Evolutionary conservation across 129 eudicot species (phyloP).

Genomic region (Logfia minima): DNA sequence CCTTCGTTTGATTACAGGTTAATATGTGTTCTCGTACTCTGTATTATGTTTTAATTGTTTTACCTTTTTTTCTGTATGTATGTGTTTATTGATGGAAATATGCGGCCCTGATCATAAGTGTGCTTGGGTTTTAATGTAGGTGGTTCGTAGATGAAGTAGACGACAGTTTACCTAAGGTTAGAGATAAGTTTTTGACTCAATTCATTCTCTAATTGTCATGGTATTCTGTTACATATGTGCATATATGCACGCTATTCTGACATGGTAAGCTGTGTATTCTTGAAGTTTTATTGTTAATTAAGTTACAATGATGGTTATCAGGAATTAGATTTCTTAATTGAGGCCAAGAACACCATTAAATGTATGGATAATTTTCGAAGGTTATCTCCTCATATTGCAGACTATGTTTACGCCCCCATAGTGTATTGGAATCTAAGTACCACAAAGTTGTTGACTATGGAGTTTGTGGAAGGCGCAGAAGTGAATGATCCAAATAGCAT

Average conservation of each 20-base stretch:
- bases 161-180: no score
- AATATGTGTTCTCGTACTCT: neutral
- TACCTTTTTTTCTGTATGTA: neutral
- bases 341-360: slow-evolving; percentile 91
- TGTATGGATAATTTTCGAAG: slow-evolving; percentile 91
- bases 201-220: neutral
- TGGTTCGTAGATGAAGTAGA: slow-evolving; percentile 97
- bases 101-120: neutral
- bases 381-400: slow-evolving; percentile 77
- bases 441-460: no score
- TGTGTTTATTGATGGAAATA: neutral
- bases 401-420: slow-evolving; percentile 80
- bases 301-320: slow-evolving; percentile 46
- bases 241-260: slow-evolving; percentile 19
- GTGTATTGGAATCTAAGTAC: no score
- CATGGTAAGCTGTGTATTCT: neutral
- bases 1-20: slow-evolving; percentile 97
- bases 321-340: slow-evolving; percentile 92
- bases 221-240: slow-evolving; percentile 13
- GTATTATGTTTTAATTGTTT: neutral
- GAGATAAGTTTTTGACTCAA: slow-evolving; percentile 6
- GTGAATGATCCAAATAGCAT: no score
- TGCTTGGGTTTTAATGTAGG: slow-evolving; percentile 43
- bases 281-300: slow-evolving; percentile 25
- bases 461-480: no score